These are phyloP conservation scores for Amauroascus verrucosus DNA, from an alignment of 2,329 filamentous ascomycete genomes.

Conservation along the genomic window DNA sequence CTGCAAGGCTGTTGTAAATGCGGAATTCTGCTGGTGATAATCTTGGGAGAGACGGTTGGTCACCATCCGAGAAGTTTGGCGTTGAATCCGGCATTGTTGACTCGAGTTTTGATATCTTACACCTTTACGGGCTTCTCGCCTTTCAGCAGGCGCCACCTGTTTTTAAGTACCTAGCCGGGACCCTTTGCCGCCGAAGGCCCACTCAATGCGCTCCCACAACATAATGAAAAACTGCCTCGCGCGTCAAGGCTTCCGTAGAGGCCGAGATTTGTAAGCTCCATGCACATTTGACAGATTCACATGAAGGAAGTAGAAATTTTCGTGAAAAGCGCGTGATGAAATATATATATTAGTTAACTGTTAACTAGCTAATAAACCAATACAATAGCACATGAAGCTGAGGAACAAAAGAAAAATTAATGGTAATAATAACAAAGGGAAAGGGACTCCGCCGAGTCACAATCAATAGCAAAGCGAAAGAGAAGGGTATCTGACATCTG, in stretches of 20 bases:
- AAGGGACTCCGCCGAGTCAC: background rate
- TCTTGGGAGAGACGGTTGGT: slow-evolving; percentile 41
- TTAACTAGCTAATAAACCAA: no score
- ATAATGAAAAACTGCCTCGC: no score
- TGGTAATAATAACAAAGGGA: background rate
- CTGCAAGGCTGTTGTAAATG: slow-evolving; percentile 61
- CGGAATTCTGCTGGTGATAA: slow-evolving; percentile 57
- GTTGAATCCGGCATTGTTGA: background rate
- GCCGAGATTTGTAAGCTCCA: background rate
- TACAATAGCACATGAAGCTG: background rate
- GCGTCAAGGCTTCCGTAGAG: no score
- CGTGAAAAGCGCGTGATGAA: background rate
- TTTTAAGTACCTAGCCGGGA: no score
- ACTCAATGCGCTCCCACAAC: no score
- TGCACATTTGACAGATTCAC: no score
- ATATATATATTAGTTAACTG: background rate
- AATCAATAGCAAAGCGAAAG: background rate
- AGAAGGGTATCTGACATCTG: background rate
- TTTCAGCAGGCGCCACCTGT: no score
- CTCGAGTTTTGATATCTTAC: no score
- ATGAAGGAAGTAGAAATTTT: background rate
- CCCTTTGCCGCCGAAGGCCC: no score
- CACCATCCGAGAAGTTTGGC: background rate
- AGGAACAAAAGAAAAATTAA: background rate
- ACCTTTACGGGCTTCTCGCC: no score